Evolutionary conservation across 176 grass and related monocot genomes (phyloP).

Genomic region (Poa annua): DNA sequence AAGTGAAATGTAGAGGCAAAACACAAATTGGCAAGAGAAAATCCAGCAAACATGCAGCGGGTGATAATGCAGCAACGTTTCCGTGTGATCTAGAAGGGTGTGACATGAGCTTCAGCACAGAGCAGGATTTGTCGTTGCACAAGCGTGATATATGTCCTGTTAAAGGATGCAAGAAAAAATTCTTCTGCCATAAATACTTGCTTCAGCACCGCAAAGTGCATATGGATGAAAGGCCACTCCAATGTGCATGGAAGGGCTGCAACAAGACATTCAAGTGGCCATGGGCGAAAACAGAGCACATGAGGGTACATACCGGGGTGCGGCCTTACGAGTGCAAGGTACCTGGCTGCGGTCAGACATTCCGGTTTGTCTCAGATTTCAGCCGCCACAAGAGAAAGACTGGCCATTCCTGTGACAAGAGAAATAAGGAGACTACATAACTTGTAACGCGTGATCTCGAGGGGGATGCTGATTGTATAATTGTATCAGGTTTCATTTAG

Average conservation of each 20-base stretch:
- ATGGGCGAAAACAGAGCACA: slow-evolving; percentile 96
- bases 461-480: slow-evolving; percentile 55
- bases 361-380: slow-evolving; percentile 97
- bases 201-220: slow-evolving; percentile 97
- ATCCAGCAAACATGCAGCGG: slow-evolving; percentile 44
- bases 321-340: slow-evolving; percentile 83
- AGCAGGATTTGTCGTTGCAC: slow-evolving; percentile 78
- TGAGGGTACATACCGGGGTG: slow-evolving; percentile 90
- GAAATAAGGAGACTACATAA: slow-evolving; percentile 69
- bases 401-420: slow-evolving; percentile 76
- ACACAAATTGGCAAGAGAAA: slow-evolving; percentile 51
- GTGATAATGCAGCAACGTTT: slow-evolving; percentile 57
- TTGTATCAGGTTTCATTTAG: slow-evolving; percentile 52
- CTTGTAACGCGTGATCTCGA: slow-evolving; percentile 55
- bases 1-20: slow-evolving; percentile 59
- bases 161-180: slow-evolving; percentile 94
- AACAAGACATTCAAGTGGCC: slow-evolving; percentile 98
- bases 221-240: slow-evolving; percentile 89
- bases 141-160: slow-evolving; percentile 92
- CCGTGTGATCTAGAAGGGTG: slow-evolving; percentile 88
- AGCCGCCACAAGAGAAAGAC: slow-evolving; percentile 99
- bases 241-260: slow-evolving; percentile 77
- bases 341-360: slow-evolving; percentile 88
- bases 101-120: slow-evolving; percentile 84
- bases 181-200: slow-evolving; percentile 97